Percentiles rank a stretch among this genome's conserved stretches.
phyloP scores from a whole-genome alignment of 1,284 basidiomycete genomes.

The Austropuccinia psidii region DNA sequence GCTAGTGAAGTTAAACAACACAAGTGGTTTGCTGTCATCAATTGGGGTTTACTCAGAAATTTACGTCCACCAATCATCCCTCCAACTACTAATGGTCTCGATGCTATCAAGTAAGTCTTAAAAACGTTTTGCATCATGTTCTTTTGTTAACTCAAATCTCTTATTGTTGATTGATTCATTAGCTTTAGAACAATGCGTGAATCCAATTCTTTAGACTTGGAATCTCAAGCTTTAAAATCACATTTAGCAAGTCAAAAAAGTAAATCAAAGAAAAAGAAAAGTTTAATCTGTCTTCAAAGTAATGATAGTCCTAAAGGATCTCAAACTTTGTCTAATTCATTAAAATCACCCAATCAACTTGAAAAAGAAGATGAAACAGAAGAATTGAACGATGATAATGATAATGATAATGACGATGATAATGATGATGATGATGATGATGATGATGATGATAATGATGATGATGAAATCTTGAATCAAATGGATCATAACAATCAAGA shows the following conservation, averaged over 20 bases:
- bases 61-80: conserved; percentile 70
- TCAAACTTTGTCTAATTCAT: too few relatives aligned
- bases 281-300: too few relatives aligned
- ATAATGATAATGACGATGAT: too few relatives aligned
- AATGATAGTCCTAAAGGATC: too few relatives aligned
- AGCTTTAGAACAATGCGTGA: conserved; percentile 25
- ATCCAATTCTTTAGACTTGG: conserved; percentile 38
- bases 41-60: conserved; percentile 92
- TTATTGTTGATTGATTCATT: neutral
- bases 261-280: too few relatives aligned
- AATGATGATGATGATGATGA: neutral
- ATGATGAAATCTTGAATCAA: neutral
- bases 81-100: conserved; percentile 44
- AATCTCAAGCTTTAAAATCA: conserved; percentile 27
- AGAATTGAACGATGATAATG: neutral
- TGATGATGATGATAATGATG: neutral
- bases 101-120: conserved; percentile 43
- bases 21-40: conserved; percentile 94
- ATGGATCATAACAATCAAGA: neutral
- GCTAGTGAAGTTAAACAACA: conserved; percentile 98
- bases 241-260: neutral
- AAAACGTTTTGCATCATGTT: neutral
- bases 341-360: too few relatives aligned
- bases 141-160: conserved; percentile 4
- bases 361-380: neutral